phyloP scores from a whole-genome alignment of 2,329 filamentous ascomycete genomes.

The Ophiocordyceps australis region DNA sequence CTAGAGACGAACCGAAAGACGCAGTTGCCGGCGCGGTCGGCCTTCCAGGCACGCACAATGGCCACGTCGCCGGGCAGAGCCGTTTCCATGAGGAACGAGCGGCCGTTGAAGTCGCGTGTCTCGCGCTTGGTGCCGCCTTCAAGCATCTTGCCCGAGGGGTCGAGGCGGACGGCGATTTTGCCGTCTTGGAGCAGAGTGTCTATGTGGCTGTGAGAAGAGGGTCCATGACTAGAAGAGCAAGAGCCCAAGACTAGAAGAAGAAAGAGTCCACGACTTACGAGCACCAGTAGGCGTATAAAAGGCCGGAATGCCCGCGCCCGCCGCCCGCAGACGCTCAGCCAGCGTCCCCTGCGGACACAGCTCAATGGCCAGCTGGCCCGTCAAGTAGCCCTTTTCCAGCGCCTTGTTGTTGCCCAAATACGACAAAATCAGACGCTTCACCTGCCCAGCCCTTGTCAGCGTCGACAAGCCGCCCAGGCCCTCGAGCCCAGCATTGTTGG shows the following conservation, averaged over 20 bases:
- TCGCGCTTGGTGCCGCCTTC: slow-evolving; percentile 50
- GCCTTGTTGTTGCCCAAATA: slow-evolving; percentile 65
- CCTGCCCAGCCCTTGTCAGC: slow-evolving; percentile 49
- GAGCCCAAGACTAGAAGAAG: too few species aligned
- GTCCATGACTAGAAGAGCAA: too few species aligned
- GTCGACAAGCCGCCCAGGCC: slow-evolving; percentile 50
- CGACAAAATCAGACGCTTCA: slow-evolving; percentile 54
- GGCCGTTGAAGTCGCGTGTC: slow-evolving; percentile 54
- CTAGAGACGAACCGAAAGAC: slow-evolving; percentile 42
- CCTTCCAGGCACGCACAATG: slow-evolving; percentile 60
- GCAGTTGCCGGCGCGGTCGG: slow-evolving; percentile 60
- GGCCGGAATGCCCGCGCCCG: slow-evolving; percentile 59
- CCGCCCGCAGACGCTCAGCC: slow-evolving; percentile 54
- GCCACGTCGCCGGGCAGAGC: slow-evolving; percentile 61
- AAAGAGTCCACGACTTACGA: slow-evolving; percentile 21
- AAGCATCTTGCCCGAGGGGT: slow-evolving; percentile 38
- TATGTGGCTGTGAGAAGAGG: too few species aligned
- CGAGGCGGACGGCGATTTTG: slow-evolving; percentile 46
- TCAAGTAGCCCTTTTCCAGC: slow-evolving; percentile 57
- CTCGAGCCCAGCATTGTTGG: slow-evolving; percentile 62
- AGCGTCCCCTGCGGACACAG: slow-evolving; percentile 61
- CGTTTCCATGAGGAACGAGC: slow-evolving; percentile 60
- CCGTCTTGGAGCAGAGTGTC: slow-evolving; percentile 51
- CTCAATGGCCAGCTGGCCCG: slow-evolving; percentile 57
- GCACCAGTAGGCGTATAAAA: slow-evolving; percentile 66